Evolutionary conservation across 2,329 filamentous ascomycete genomes (phyloP).

Genomic region (Calonectria leucothoes): DNA sequence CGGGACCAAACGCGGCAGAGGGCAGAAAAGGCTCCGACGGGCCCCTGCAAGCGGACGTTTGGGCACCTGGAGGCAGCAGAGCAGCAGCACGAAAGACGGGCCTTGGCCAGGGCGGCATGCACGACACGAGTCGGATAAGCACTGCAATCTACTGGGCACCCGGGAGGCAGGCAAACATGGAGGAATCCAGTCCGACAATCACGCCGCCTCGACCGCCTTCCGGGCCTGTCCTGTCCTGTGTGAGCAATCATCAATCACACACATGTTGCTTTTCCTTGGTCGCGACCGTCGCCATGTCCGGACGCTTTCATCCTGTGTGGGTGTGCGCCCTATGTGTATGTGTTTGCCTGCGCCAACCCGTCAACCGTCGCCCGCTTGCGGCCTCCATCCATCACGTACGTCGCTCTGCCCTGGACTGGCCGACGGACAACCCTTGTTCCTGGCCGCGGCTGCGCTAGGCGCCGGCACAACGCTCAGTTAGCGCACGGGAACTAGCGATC

Average conservation of each 20-base stretch:
- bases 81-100: background rate
- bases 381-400: background rate
- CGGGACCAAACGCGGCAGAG: background rate
- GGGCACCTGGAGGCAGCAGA: background rate
- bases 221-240: background rate
- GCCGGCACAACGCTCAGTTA: conserved; percentile 5
- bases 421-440: background rate
- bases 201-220: background rate
- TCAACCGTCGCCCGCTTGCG: background rate
- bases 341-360: background rate
- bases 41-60: background rate
- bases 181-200: background rate
- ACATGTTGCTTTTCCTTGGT: background rate
- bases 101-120: background rate
- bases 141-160: too few relatives aligned
- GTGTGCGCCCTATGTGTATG: too few relatives aligned
- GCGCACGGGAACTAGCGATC: conserved; percentile 7
- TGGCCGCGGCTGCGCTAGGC: conserved; percentile 2
- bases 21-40: background rate
- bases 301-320: background rate
- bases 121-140: background rate
- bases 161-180: too few relatives aligned
- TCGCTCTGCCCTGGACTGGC: background rate
- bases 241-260: background rate
- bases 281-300: background rate